These are phyloP conservation scores for Fusarium aywerte DNA, from an alignment of 2,329 filamentous ascomycete genomes.

Conservation along the genomic window DNA sequence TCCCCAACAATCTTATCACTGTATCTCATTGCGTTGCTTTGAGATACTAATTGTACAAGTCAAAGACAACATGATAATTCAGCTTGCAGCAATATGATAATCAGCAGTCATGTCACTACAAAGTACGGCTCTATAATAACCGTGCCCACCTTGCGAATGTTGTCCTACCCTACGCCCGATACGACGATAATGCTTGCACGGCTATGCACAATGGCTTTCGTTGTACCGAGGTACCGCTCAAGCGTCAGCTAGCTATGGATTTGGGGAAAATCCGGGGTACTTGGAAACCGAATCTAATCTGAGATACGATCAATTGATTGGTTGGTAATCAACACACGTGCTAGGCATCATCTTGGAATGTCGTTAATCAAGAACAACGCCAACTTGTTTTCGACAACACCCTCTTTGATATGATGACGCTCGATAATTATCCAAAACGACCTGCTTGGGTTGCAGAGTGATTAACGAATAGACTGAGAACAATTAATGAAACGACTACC, in stretches of 20 bases:
- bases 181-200: conserved; percentile 7
- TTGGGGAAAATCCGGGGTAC: conserved; percentile 31
- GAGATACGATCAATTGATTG: conserved; percentile 13
- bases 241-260: neutral
- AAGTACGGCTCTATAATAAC: neutral
- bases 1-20: accelerated
- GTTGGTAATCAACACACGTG: conserved; percentile 7
- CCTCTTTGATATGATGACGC: neutral
- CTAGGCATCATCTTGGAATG: conserved; percentile 20
- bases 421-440: neutral
- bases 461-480: neutral
- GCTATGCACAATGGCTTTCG: conserved; percentile 6
- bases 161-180: neutral
- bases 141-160: neutral
- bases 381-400: neutral
- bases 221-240: conserved; percentile 13
- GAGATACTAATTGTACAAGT: neutral
- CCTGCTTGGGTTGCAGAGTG: neutral
- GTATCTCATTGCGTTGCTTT: accelerated
- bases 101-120: neutral
- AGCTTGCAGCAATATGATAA: neutral
- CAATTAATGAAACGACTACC: neutral
- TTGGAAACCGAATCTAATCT: conserved; percentile 23
- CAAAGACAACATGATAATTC: neutral
- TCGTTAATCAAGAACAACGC: conserved; percentile 14